A percentile compares a stretch with the other conserved stretches of the same genome.
Evolutionary conservation across 1,284 basidiomycete genomes (phyloP).

Genomic region (Leucoagaricus sp.): DNA sequence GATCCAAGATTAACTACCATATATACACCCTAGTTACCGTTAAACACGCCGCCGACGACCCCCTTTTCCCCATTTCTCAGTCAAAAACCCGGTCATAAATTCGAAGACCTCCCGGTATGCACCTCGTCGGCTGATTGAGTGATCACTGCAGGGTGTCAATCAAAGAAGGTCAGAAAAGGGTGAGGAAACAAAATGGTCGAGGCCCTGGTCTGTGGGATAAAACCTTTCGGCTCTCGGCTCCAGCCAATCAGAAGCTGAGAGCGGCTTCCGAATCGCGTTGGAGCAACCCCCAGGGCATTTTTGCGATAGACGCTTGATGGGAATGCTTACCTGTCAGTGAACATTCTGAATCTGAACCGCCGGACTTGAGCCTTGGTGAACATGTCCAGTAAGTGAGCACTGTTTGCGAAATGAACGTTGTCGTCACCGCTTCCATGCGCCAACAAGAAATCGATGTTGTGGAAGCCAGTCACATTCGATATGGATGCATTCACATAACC

Average conservation of each 20-base stretch:
- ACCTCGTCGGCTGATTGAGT: slow-evolving; percentile 71
- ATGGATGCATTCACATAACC: slow-evolving; percentile 89
- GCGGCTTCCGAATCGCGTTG: not conserved
- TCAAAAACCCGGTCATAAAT: slow-evolving; percentile 82
- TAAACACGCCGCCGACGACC: slow-evolving; percentile 48
- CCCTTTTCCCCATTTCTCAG: slow-evolving; percentile 92
- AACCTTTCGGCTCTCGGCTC: slow-evolving; percentile 3
- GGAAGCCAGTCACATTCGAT: slow-evolving; percentile 83
- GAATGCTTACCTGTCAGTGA: slow-evolving; percentile 81
- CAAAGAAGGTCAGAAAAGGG: slow-evolving; percentile 24
- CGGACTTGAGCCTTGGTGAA: slow-evolving; percentile 78
- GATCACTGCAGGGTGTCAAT: slow-evolving; percentile 56
- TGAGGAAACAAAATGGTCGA: slow-evolving; percentile 8
- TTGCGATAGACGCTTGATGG: not conserved
- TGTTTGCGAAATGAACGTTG: slow-evolving; percentile 93
- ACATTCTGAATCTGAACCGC: slow-evolving; percentile 91
- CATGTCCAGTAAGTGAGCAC: slow-evolving; percentile 90
- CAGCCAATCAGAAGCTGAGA: slow-evolving; percentile 4
- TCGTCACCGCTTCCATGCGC: slow-evolving; percentile 95
- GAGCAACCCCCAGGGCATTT: not conserved
- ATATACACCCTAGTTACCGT: slow-evolving; percentile 26
- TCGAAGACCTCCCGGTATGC: slow-evolving; percentile 86
- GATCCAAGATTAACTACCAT: slow-evolving; percentile 16
- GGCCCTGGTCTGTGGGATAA: slow-evolving; percentile 4
- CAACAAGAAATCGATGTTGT: slow-evolving; percentile 77